Percentiles rank a stretch among this genome's conserved stretches.
Conservation (phyloP, 2,329 filamentous ascomycete genomes). For the Pyricularia sp. region DNA sequence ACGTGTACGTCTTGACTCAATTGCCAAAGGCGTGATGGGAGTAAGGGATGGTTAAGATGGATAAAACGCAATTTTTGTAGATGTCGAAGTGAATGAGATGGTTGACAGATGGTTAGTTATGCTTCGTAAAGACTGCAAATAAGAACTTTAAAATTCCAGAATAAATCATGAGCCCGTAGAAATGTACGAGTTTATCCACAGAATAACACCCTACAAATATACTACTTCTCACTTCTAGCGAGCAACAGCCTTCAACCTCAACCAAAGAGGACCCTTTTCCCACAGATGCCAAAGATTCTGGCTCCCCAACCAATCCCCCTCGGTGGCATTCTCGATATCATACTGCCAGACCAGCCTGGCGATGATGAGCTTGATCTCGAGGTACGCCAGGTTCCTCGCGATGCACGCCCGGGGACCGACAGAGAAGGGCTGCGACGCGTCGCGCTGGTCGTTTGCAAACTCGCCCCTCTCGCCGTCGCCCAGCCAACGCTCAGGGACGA, state of each 20-base stretch:
- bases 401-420: slow-evolving; percentile 2
- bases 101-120: too few species aligned
- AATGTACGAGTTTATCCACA: too few species aligned
- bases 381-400: slow-evolving; percentile 3
- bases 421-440: slow-evolving; percentile 1
- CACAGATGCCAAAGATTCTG: slow-evolving; percentile 4
- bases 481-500: slow-evolving; percentile 4
- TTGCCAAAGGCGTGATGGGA: background rate
- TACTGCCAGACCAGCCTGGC: slow-evolving; percentile 2
- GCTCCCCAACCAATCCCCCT: slow-evolving; percentile 1
- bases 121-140: too few species aligned
- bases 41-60: too few species aligned
- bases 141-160: too few species aligned
- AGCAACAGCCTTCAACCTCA: background rate
- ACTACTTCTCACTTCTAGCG: background rate
- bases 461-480: background rate
- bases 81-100: too few species aligned
- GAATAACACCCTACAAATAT: too few species aligned
- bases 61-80: too few species aligned
- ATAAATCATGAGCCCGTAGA: too few species aligned
- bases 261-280: slow-evolving; percentile 3
- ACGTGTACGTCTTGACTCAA: background rate
- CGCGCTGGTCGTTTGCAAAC: background rate
- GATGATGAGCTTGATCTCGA: slow-evolving; percentile 1
- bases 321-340: background rate